These are phyloP conservation scores for Boletus pseudopeckii DNA, from an alignment of 768 basidiomycete species.

Conservation along the genomic window DNA sequence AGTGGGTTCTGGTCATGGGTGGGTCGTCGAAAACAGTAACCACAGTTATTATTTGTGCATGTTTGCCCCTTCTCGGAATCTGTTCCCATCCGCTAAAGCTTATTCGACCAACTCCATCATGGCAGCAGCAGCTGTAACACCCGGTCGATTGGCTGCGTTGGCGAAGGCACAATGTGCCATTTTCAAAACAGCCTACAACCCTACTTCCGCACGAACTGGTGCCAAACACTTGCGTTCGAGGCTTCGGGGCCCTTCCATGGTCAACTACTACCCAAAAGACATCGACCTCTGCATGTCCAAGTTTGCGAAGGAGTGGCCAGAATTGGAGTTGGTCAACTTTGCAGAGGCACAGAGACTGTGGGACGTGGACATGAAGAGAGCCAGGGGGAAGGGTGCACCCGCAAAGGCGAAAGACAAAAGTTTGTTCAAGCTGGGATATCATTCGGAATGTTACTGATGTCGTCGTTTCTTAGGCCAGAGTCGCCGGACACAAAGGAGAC, in stretches of 20 bases:
- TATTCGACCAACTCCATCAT: slow-evolving; percentile 8
- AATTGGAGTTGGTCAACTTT: slow-evolving; percentile 58
- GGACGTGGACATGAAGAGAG: slow-evolving; percentile 66
- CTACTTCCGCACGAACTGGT: slow-evolving; percentile 74
- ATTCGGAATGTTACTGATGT: neutral
- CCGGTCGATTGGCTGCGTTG: slow-evolving; percentile 58
- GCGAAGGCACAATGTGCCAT: slow-evolving; percentile 63
- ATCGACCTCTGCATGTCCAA: slow-evolving; percentile 54
- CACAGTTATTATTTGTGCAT: too few species aligned
- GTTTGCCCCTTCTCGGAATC: too few species aligned
- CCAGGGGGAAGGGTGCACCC: slow-evolving; percentile 80
- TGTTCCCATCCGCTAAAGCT: too few species aligned
- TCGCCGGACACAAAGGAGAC: slow-evolving; percentile 46
- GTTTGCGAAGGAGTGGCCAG: slow-evolving; percentile 50
- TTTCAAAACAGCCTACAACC: slow-evolving; percentile 90
- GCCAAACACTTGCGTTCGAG: slow-evolving; percentile 86
- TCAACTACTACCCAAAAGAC: slow-evolving; percentile 74
- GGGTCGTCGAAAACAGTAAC: too few species aligned
- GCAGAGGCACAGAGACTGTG: slow-evolving; percentile 64
- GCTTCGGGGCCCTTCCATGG: slow-evolving; percentile 82
- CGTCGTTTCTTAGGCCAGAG: slow-evolving; percentile 42
- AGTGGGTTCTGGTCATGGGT: too few species aligned
- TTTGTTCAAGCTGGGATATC: slow-evolving; percentile 31
- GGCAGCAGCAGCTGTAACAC: slow-evolving; percentile 37
- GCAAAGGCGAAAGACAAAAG: slow-evolving; percentile 73